A percentile compares a stretch with the other conserved stretches of the same genome.
Conservation (phyloP, 768 basidiomycete species). For the Termitomyces sp. region DNA sequence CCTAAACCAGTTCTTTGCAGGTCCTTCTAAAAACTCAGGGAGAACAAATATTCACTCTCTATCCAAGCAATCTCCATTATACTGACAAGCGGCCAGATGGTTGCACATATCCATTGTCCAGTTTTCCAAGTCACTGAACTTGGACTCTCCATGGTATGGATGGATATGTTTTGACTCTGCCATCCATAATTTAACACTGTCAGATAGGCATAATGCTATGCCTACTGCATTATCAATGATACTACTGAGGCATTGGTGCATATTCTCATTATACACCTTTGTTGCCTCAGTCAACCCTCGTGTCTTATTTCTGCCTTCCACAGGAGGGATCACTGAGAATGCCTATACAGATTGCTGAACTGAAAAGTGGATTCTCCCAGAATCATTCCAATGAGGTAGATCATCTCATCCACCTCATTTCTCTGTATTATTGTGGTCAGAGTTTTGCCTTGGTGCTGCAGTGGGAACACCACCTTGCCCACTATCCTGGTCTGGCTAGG, state of each 20-base stretch:
- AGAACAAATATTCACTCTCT: not conserved
- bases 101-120: not conserved
- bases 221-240: not conserved
- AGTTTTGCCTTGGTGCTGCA: no score
- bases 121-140: not conserved
- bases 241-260: not conserved
- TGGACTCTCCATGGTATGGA: not conserved
- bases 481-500: no score
- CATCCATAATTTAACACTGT: not conserved
- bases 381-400: no score
- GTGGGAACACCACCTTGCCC: no score
- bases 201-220: not conserved
- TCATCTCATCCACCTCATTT: no score
- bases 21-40: not conserved
- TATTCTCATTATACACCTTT: not conserved
- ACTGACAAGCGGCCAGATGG: not conserved
- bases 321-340: no score
- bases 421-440: no score
- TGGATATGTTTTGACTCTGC: not conserved
- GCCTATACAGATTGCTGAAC: no score
- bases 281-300: not conserved
- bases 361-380: no score
- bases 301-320: not conserved
- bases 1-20: not conserved
- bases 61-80: not conserved